These are phyloP conservation scores for Magnusiomyces ingens DNA, from an alignment of 1,139 yeast species.

Conservation along the genomic window DNA sequence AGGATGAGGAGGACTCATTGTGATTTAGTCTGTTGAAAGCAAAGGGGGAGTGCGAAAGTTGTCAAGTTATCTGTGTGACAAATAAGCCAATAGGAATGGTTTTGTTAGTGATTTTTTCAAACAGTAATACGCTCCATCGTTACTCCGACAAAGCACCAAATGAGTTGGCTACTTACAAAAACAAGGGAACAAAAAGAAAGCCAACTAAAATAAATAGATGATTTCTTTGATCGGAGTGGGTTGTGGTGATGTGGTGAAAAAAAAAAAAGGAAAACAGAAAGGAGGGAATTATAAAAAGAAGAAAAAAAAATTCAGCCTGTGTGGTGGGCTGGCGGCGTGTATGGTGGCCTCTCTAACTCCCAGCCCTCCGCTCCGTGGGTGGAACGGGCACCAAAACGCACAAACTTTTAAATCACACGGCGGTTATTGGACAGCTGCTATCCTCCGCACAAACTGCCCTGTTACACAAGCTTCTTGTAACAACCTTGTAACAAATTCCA, in stretches of 20 bases:
- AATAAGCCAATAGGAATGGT: background rate
- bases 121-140: no score
- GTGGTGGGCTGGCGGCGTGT: background rate
- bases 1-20: constrained; percentile 69
- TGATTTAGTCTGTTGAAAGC: constrained; percentile 18
- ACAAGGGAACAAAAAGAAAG: no score
- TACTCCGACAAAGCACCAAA: background rate
- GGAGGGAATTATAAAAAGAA: background rate
- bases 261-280: background rate
- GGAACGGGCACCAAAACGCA: no score
- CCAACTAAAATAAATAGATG: no score
- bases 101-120: background rate
- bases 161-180: background rate
- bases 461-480: no score
- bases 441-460: no score
- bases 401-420: background rate
- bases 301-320: background rate
- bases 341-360: background rate
- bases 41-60: constrained; percentile 6
- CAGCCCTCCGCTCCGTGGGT: background rate
- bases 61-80: no score
- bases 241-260: background rate
- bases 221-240: background rate
- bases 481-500: no score
- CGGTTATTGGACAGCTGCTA: background rate